Evolutionary conservation across 78 protist species (phyloP), one percentile per base, ranked within the genome.

Genomic region (Dictyostelium citrinum): DNA sequence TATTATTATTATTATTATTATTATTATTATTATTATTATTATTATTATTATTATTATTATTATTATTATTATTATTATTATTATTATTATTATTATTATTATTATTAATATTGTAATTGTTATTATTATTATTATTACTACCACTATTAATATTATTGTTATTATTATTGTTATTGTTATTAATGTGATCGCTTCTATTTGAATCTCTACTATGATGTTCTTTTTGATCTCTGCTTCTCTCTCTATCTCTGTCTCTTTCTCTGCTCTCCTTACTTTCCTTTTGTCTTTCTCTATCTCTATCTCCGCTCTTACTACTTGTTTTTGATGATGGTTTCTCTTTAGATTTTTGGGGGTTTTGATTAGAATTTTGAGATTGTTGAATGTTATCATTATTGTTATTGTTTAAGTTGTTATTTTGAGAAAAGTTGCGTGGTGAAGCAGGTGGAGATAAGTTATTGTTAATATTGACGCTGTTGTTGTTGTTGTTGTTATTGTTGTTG

Each of bases 141-240:
- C 10, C 37, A 64, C 41, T 61, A 0, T 11, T 60, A 37, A 0
- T 60, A 81, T 24, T 81, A n/a, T 39, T 81, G 33, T 20, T 35
- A n/a, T 37, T 60, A 20, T 16, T 8, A 12, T 33, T 35, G n/a
- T n/a, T 61, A 37, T 61, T 31, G 51, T 33, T 12, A 35, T 72
- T 17, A 17, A 31, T 16, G 9, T 71, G 78, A 71, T 27, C 51
- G 14, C n/a, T 29, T 31, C 41, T 71, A 14, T 17, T 35, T 17
- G 37, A 16, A 35, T 71, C 51, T 35, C 27, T 29, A 33, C 37
- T 67, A 33, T 70, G 41, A 24, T 10, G 39, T 70, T 70, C 41
- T 17, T 33, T 31, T 70, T 70, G 77, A 29, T 70, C 77, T 70
- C 77, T 67, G 31, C 75, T 33, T 70, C 77, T 70, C 33, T 68